A percentile compares a stretch with the other conserved stretches of the same genome.
These are phyloP conservation scores for Priceomyces melissophilus DNA, from an alignment of 805 yeast genomes.

Conservation along the genomic window DNA sequence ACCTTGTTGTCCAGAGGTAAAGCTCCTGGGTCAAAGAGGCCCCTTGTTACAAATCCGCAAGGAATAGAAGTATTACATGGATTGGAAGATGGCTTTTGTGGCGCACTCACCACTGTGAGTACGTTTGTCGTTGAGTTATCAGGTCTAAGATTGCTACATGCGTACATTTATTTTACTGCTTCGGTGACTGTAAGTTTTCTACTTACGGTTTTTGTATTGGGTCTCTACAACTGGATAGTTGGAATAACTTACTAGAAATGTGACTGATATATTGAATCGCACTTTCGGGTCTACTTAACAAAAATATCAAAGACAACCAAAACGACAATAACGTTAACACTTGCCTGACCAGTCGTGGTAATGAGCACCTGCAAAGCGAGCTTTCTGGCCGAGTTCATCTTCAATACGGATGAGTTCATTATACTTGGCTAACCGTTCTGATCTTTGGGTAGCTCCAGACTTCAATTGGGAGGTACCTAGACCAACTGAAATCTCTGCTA, in stretches of 20 bases:
- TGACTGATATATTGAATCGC: background rate
- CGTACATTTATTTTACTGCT: slow-evolving; percentile 49
- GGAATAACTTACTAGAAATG: slow-evolving; percentile 31
- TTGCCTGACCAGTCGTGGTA: slow-evolving; percentile 8
- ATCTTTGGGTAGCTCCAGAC: slow-evolving; percentile 22
- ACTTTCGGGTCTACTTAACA: too few species aligned
- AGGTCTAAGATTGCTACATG: slow-evolving; percentile 22
- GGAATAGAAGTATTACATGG: slow-evolving; percentile 54
- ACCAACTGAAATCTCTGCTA: slow-evolving; percentile 22
- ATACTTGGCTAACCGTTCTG: slow-evolving; percentile 21
- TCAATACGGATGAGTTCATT: slow-evolving; percentile 22
- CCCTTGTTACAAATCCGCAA: slow-evolving; percentile 27
- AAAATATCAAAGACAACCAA: too few species aligned
- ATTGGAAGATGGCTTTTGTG: slow-evolving; percentile 64
- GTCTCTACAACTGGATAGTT: slow-evolving; percentile 67
- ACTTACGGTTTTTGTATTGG: slow-evolving; percentile 56
- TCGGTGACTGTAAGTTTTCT: slow-evolving; percentile 49
- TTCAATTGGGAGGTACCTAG: slow-evolving; percentile 21
- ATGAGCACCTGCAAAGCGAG: slow-evolving; percentile 15
- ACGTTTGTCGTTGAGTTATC: slow-evolving; percentile 71
- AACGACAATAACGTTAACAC: too few species aligned
- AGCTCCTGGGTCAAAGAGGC: slow-evolving; percentile 10
- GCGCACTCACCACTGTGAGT: slow-evolving; percentile 69
- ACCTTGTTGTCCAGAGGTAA: slow-evolving; percentile 46
- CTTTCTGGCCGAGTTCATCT: slow-evolving; percentile 18